Conservation (phyloP, 768 basidiomycete species). For the Omphalotus guepiniiformis region DNA sequence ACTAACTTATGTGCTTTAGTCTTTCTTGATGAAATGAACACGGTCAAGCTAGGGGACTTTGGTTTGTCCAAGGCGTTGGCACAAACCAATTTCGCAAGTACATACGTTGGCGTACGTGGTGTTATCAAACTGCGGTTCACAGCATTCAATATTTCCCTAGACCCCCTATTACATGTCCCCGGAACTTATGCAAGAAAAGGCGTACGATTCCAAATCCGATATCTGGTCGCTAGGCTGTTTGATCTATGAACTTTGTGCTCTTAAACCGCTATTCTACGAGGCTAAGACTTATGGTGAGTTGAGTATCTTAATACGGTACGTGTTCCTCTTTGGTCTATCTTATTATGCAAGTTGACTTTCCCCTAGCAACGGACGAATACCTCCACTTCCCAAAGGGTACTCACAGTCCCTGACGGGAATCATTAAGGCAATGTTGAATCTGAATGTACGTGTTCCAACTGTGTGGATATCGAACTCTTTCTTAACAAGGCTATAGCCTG, state of each 20-base stretch:
- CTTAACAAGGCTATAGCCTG: slow-evolving; percentile 49
- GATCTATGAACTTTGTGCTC: slow-evolving; percentile 92
- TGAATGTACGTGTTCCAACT: slow-evolving; percentile 52
- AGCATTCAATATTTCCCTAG: slow-evolving; percentile 32
- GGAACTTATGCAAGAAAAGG: slow-evolving; percentile 94
- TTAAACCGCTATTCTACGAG: slow-evolving; percentile 91
- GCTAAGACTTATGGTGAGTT: slow-evolving; percentile 88
- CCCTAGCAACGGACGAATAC: slow-evolving; percentile 80
- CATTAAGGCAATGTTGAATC: slow-evolving; percentile 83
- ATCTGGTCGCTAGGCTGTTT: slow-evolving; percentile 98
- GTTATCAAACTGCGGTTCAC: not conserved
- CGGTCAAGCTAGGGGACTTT: slow-evolving; percentile 96
- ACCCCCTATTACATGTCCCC: slow-evolving; percentile 99
- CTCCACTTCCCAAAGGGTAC: slow-evolving; percentile 82
- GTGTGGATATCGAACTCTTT: not conserved
- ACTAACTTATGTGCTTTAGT: slow-evolving; percentile 41
- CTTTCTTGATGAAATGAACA: slow-evolving; percentile 79
- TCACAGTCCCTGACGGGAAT: slow-evolving; percentile 65
- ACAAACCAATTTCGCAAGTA: slow-evolving; percentile 86
- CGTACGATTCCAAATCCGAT: slow-evolving; percentile 97
- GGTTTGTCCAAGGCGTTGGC: slow-evolving; percentile 91
- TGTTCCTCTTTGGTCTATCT: not conserved
- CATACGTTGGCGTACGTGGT: slow-evolving; percentile 87
- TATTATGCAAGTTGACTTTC: not conserved
- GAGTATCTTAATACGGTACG: slow-evolving; percentile 73